Evolutionary conservation across 2,329 filamentous ascomycete species (phyloP), one percentile per base, ranked within the genome.

Genomic region (Chaetothyriales sp.): DNA sequence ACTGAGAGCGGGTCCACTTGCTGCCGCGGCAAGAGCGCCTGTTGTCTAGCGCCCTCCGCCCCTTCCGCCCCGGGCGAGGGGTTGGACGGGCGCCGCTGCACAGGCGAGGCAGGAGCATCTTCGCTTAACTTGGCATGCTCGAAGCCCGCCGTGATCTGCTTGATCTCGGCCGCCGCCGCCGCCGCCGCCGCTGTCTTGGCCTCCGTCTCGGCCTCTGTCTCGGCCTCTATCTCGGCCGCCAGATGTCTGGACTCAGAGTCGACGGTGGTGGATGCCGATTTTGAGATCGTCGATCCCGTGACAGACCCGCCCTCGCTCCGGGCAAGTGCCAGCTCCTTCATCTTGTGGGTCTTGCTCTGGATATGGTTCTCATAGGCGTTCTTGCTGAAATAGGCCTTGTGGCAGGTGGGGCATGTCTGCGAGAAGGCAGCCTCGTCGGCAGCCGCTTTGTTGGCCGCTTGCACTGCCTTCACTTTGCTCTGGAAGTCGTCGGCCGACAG

Each of bases 301-400:
- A 65, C 63, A 5, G 55, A 58, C 78, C 77, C 48, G 48, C 71
- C 68, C 18, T 70, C 70, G 64, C 65, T 57, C 63, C 65, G 54
- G 68, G 64, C 60, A 22, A 69, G 68, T 9, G 78, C 74, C 53
- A 84, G 40, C 47, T 52, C 76, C 61, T 82, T 82, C 51, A 79
- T 73, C 69, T 82, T 87, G 70, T 98, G 92, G 69, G 95, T 95
- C 61, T 87, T 83, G 70, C 89, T 95, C 54, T 82, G 82, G 52
- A 97, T 68, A 65, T 98, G 92, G 69, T 97, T 98, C 65, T 83
- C 81, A 69, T 85, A 97, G 33, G 92, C 90, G 70, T 95, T 95
- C 65, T 95, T 87, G 70, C 89, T 97, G 73, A 84, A 97, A 69
- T 94, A 98, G 13, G 85, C 89, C 73, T 94, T 94, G 63, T 85